Evolutionary conservation across 1,284 basidiomycete genomes (phyloP).

Genomic region (Stygiomarasmius scandens): DNA sequence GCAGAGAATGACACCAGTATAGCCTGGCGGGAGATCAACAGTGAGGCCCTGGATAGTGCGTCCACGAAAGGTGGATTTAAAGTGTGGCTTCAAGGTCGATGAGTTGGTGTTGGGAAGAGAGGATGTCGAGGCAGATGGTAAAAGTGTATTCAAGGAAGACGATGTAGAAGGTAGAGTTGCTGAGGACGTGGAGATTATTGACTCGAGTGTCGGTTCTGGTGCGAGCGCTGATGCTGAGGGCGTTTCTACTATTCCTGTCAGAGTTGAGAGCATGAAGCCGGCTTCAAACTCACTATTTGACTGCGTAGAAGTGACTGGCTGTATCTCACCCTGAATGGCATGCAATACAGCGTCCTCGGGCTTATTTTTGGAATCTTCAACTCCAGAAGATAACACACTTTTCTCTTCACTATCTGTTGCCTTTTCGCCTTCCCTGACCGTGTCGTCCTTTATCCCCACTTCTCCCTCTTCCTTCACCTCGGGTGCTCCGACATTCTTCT

Average conservation of each 20-base stretch:
- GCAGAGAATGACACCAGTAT: constrained; percentile 63
- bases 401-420: too few species aligned
- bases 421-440: background rate
- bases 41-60: constrained; percentile 67
- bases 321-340: background rate
- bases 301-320: background rate
- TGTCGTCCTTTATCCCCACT: background rate
- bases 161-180: background rate
- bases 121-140: constrained; percentile 2
- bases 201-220: background rate
- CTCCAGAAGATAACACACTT: too few species aligned
- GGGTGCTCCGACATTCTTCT: constrained; percentile 36
- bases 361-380: constrained; percentile 8
- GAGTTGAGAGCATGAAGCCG: too few species aligned
- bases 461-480: constrained; percentile 5
- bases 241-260: background rate
- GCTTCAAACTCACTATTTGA: background rate
- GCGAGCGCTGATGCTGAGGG: background rate
- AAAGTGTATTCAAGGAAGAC: constrained; percentile 4
- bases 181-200: background rate
- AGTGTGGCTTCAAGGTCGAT: constrained; percentile 42
- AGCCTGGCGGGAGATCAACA: constrained; percentile 65
- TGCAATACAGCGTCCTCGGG: background rate
- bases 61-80: constrained; percentile 72
- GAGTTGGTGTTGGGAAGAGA: too few species aligned